phyloP scores from a whole-genome alignment of 2,329 filamentous ascomycete species.

The Epichloe baconii region DNA sequence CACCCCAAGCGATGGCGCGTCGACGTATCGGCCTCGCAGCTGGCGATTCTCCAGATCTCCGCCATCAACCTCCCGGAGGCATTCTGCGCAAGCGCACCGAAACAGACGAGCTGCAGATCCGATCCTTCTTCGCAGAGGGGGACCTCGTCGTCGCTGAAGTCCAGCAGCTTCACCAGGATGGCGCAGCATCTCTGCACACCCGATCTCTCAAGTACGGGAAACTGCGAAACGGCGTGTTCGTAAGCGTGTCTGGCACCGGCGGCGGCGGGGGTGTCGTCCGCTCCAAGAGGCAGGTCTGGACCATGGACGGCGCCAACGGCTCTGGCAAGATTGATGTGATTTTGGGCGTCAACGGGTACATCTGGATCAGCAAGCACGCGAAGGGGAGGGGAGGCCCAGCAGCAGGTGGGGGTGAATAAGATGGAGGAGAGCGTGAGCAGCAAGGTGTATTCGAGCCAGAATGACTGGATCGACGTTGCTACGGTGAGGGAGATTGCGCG shows the following conservation, averaged over 20 bases:
- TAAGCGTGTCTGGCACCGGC: slow-evolving; percentile 67
- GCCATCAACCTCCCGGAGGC: slow-evolving; percentile 88
- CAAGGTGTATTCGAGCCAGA: slow-evolving; percentile 89
- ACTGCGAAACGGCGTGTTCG: slow-evolving; percentile 82
- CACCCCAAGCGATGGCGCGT: slow-evolving; percentile 89
- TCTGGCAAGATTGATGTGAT: slow-evolving; percentile 67
- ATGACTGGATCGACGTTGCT: slow-evolving; percentile 64
- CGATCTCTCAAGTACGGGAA: slow-evolving; percentile 89
- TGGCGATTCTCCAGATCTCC: slow-evolving; percentile 72
- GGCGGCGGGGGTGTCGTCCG: slow-evolving; percentile 80
- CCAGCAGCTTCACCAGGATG: slow-evolving; percentile 76
- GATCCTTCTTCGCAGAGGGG: slow-evolving; percentile 92
- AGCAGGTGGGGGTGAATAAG: slow-evolving; percentile 54
- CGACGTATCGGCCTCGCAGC: slow-evolving; percentile 76
- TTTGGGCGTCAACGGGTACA: slow-evolving; percentile 90
- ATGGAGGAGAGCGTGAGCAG: slow-evolving; percentile 78
- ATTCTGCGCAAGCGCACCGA: slow-evolving; percentile 84
- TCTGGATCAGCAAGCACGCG: slow-evolving; percentile 83
- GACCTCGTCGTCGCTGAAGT: slow-evolving; percentile 92
- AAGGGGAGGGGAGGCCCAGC: slow-evolving; percentile 34
- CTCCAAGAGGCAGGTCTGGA: slow-evolving; percentile 77
- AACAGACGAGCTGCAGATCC: slow-evolving; percentile 93
- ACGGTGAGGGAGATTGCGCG: slow-evolving; percentile 82
- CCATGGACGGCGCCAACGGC: slow-evolving; percentile 45
- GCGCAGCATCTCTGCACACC: slow-evolving; percentile 78